A percentile compares a stretch with the other conserved stretches of the same genome.
These are phyloP conservation scores for Elongisporangium anandrum DNA, from an alignment of 352 stramenopile genomes.

Conservation along the genomic window DNA sequence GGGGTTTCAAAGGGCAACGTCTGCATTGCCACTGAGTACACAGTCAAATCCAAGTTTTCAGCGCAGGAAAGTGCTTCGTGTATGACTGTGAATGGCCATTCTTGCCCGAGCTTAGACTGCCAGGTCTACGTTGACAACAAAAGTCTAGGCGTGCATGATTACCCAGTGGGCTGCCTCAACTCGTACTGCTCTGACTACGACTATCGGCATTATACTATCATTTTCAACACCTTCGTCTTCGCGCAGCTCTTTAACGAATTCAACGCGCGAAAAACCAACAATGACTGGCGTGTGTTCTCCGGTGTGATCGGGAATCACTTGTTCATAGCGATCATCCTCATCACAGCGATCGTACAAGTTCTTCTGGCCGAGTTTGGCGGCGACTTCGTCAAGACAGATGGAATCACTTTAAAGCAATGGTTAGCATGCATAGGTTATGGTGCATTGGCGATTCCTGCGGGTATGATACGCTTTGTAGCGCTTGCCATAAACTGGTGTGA, in stretches of 20 bases:
- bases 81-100: slow-evolving; percentile 33
- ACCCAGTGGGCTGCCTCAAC: slow-evolving; percentile 47
- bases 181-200: slow-evolving; percentile 52
- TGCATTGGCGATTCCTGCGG: slow-evolving; percentile 57
- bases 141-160: slow-evolving; percentile 23
- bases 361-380: slow-evolving; percentile 95
- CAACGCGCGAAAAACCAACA: slow-evolving; percentile 86
- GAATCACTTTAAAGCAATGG: slow-evolving; percentile 62
- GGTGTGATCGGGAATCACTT: slow-evolving; percentile 90
- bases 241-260: slow-evolving; percentile 93
- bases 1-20: slow-evolving; percentile 52
- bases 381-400: slow-evolving; percentile 77
- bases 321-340: slow-evolving; percentile 91
- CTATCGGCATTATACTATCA: slow-evolving; percentile 93
- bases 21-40: slow-evolving; percentile 39
- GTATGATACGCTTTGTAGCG: slow-evolving; percentile 26
- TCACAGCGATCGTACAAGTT: slow-evolving; percentile 93
- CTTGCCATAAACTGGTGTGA: slow-evolving; percentile 2
- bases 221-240: slow-evolving; percentile 99
- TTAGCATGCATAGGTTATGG: slow-evolving; percentile 56
- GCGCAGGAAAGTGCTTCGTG: slow-evolving; percentile 35
- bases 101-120: slow-evolving; percentile 47
- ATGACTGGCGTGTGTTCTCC: slow-evolving; percentile 94
- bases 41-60: slow-evolving; percentile 44
- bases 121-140: slow-evolving; percentile 53